Evolutionary conservation across 345 rosid genomes (phyloP), one percentile per base, ranked within the genome.

Genomic region (Moricandia moricandioides): DNA sequence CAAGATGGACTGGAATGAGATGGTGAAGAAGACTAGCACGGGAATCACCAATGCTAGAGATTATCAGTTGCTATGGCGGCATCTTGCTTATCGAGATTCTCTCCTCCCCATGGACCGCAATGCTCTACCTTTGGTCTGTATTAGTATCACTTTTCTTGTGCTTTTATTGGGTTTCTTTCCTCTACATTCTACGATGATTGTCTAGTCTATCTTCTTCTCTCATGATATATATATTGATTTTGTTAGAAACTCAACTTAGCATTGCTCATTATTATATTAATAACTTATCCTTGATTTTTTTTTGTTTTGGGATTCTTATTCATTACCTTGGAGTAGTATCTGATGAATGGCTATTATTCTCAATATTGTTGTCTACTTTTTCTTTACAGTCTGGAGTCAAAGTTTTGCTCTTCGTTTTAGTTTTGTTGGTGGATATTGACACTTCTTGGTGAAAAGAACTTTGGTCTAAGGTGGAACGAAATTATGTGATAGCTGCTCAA

Each of bases 31-130:
- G 76, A 83, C 88, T 2, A 74, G 82, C 24, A 91, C 91, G 47
- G 95, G 95, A 45, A 91, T 91, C 65, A 80, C 92, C 12, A 85
- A 66, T 81, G 85, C 88, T 31, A 84, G 92, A 73, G 97, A 91
- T 67, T 89, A 85, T 76, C 97, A 84, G 81, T 84, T 91, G 91
- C 78, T 95, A 14, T 95, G 99, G 99, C 83, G 99, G 40, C 97
- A 95, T 80, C 84, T 95, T 78, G 97, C 99, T 16, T 95, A 95
- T 81, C 75, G 85, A 1, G 76, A 84, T 5, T 8, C 78, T 7
- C 81, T 95, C 68, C 68, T 63, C 4, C 90, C 88, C 18, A 75
- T 82, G 13, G 93, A 84, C 13, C 85, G 83, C 45, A 87, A 71
- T 60, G 82, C 87, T 65, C 80, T 77, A 54, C 88, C 87, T 79